Conservation (phyloP, 805 yeast species). For the Cyberlindnera americana region DNA sequence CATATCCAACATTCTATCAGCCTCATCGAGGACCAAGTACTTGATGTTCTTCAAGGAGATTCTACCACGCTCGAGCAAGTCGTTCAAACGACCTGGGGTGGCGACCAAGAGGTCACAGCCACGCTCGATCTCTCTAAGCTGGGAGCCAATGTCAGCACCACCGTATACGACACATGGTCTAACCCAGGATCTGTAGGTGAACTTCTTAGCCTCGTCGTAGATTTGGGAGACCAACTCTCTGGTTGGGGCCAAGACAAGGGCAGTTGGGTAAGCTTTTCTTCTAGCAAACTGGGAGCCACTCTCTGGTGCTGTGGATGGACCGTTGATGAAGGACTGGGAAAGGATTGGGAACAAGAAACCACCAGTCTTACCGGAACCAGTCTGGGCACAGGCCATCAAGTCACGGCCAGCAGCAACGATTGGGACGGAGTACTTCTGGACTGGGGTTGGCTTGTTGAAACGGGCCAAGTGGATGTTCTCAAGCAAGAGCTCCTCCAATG, state of each 20-base stretch:
- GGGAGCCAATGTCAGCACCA: conserved; percentile 92
- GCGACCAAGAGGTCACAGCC: conserved; percentile 98
- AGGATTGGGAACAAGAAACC: conserved; percentile 98
- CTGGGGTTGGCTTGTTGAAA: conserved; percentile 95
- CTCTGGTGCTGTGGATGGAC: conserved; percentile 67
- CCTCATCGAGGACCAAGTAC: conserved; percentile 95
- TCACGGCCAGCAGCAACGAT: conserved; percentile 87
- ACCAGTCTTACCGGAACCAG: conserved; percentile 99
- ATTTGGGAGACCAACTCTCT: conserved; percentile 98
- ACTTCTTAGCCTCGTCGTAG: conserved; percentile 91
- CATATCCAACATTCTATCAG: conserved; percentile 99
- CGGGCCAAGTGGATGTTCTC: conserved; percentile 86
- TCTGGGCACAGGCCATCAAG: conserved; percentile 96
- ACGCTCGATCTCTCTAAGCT: conserved; percentile 80
- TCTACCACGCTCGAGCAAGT: conserved; percentile 90
- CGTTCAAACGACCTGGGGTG: conserved; percentile 98
- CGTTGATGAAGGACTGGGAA: conserved; percentile 82
- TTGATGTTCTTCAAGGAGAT: conserved; percentile 87
- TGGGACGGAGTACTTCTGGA: conserved; percentile 90
- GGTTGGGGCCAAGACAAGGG: conserved; percentile 95
- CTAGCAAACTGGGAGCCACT: conserved; percentile 47
- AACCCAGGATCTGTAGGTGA: conserved; percentile 98
- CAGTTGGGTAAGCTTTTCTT: conserved; percentile 89
- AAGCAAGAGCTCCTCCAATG: conserved; percentile 79
- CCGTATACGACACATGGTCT: conserved; percentile 96